A percentile compares a stretch with the other conserved stretches of the same genome.
phyloP scores from a whole-genome alignment of 73 alveolate species.

The Paramecium biaurelia region DNA sequence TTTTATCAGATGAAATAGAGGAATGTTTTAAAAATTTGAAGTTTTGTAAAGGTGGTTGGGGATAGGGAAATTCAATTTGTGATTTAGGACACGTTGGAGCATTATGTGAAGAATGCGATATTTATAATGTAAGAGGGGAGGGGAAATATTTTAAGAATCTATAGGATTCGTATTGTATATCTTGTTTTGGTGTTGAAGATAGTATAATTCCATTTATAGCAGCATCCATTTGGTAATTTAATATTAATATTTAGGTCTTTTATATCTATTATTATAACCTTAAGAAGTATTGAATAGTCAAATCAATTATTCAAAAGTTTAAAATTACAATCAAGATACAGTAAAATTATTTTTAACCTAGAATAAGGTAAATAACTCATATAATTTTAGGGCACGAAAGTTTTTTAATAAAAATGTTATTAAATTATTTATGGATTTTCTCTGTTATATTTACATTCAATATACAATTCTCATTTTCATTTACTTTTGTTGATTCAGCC shows the following conservation, averaged over 20 bases:
- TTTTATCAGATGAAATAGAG: background rate
- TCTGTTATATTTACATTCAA: background rate
- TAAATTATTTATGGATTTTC: background rate
- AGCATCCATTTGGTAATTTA: background rate
- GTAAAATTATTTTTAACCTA: background rate
- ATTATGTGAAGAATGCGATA: slow-evolving; percentile 60
- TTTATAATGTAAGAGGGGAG: background rate
- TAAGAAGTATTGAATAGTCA: background rate
- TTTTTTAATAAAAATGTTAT: background rate
- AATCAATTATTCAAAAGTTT: background rate
- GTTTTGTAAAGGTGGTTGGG: slow-evolving; percentile 1
- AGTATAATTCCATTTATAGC: background rate
- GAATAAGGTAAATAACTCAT: background rate
- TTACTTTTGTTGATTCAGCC: background rate
- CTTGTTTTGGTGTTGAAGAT: background rate
- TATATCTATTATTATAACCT: background rate
- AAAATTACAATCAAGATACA: background rate
- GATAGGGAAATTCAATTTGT: background rate
- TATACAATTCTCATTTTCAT: background rate
- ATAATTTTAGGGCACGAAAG: background rate
- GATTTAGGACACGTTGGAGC: slow-evolving; percentile 51
- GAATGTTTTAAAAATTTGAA: background rate
- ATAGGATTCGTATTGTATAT: background rate
- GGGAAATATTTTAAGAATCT: background rate
- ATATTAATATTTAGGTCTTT: background rate